These are phyloP conservation scores for Phytophthora pseudosyringae DNA, from an alignment of 352 stramenopile species.

Conservation along the genomic window DNA sequence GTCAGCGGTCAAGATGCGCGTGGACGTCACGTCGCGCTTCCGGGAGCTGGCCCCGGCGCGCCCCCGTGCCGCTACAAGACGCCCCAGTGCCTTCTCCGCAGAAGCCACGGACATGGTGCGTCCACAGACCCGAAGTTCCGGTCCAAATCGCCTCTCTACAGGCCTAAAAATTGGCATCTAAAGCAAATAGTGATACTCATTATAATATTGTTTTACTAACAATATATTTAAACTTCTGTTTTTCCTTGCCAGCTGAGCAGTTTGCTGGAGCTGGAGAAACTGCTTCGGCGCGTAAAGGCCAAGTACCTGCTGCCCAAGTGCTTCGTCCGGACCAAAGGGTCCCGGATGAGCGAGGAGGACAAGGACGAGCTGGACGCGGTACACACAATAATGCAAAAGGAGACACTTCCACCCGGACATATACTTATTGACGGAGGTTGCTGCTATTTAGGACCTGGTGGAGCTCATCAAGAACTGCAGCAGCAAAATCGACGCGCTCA, in stretches of 20 bases:
- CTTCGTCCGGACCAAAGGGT: conserved; percentile 68
- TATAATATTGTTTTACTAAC: conserved; percentile 1
- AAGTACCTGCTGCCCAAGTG: conserved; percentile 67
- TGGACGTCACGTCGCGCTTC: conserved; percentile 48
- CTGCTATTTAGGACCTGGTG: conserved; percentile 56
- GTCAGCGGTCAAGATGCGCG: conserved; percentile 28
- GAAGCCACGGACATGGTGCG: conserved; percentile 45
- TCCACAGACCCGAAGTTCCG: conserved; percentile 1
- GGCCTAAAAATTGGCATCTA: not conserved
- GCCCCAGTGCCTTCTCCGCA: conserved; percentile 19
- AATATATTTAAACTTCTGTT: conserved; percentile 4
- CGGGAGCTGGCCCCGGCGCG: conserved; percentile 39
- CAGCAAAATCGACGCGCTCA: conserved; percentile 62
- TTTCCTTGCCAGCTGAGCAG: conserved; percentile 44
- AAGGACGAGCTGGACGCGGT: conserved; percentile 84
- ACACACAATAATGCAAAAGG: not conserved
- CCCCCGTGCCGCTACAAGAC: not conserved
- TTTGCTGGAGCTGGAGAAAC: conserved; percentile 59
- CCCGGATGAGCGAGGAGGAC: conserved; percentile 69
- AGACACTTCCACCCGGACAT: conserved; percentile 7
- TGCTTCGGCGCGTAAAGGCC: conserved; percentile 52
- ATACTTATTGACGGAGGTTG: conserved; percentile 1
- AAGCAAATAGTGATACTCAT: not conserved
- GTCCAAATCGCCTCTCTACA: not conserved
- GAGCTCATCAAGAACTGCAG: conserved; percentile 80